Conservation (phyloP, 1,284 basidiomycete species). For the Sanguinoderma infundibulare region DNA sequence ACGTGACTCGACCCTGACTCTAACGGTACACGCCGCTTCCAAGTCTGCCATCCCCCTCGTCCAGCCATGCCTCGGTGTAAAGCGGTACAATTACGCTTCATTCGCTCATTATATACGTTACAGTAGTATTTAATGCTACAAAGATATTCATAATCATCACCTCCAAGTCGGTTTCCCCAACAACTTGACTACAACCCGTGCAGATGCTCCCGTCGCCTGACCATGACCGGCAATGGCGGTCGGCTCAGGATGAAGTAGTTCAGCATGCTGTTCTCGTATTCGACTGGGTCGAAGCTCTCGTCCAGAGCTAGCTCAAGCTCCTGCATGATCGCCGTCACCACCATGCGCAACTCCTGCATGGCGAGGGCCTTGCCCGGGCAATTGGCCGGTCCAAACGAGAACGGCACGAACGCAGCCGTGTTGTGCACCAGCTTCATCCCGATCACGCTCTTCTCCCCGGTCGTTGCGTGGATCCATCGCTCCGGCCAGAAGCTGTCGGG, state of each 20-base stretch:
- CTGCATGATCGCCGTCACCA: conserved; percentile 33
- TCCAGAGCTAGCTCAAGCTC: conserved; percentile 31
- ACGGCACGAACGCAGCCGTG: conserved; percentile 34
- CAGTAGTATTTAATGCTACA: not conserved
- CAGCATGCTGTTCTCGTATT: conserved; percentile 29
- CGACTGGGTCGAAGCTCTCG: conserved; percentile 26
- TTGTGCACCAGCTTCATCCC: conserved; percentile 29
- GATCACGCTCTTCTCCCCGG: conserved; percentile 5
- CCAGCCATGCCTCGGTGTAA: not conserved
- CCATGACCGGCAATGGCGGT: conserved; percentile 26
- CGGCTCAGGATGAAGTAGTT: conserved; percentile 30
- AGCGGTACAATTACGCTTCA: not conserved
- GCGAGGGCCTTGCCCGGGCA: conserved; percentile 41
- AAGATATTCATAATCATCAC: too few species aligned
- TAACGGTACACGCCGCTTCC: conserved; percentile 13
- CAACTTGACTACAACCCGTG: not conserved
- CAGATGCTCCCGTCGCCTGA: conserved; percentile 8
- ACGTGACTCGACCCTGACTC: conserved; percentile 25
- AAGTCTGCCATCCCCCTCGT: not conserved
- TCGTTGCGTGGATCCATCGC: conserved; percentile 33
- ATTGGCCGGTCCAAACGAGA: conserved; percentile 36
- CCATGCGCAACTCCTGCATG: conserved; percentile 31
- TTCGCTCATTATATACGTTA: not conserved
- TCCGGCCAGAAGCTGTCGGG: conserved; percentile 38
- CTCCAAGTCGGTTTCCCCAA: too few species aligned